Evolutionary conservation across 2,329 filamentous ascomycete genomes (phyloP), one percentile per base, ranked within the genome.

Genomic region (Fusarium sp.): DNA sequence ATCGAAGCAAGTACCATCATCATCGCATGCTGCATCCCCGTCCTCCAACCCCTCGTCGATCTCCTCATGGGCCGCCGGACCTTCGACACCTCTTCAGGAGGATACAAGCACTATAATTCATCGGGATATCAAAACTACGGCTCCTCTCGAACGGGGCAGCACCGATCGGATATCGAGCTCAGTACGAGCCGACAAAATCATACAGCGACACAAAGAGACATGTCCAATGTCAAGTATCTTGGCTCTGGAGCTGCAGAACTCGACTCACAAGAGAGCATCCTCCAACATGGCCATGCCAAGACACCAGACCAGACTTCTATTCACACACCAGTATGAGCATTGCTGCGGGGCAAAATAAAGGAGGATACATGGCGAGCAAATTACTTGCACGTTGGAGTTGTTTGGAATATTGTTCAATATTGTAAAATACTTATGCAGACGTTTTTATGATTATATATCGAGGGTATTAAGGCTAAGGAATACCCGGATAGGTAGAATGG

Each of bases 21-120:
- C 38, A 82, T 82, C 59, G 81, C 81, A 8, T 78, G 78, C n/a
- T 82, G 78, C 25, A 82, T 83, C 16, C 81, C 81, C 1, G 74
- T 81, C 13, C 77, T 83, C 2, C 79, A 81, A 25, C 82, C 81
- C 2, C 77, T 83, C 3, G 69, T 80, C 38, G 79, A 81, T 27
- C 66, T 76, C 27, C 57, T 79, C n/a, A 58, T 78, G 6, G 73
- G 77, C 16, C 69, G 70, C 13, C 72, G 69, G 20, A 63, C 69
- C 33, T 74, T 79, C 7, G 72, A 70, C 2, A 65, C 59, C 25
- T 74, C 72, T 0, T 58, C 71, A 0, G 70, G 31, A 10, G 54
- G 70, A 6, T 73, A 73, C 22, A 74, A 74, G 0, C 47, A 71
- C 31, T 73, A 74, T 13, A 69, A 69, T 13, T 70, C 69, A 0